A percentile compares a stretch with the other conserved stretches of the same genome.
Evolutionary conservation across 768 basidiomycete species (phyloP).

Genomic region (Floccularia luteovirens): DNA sequence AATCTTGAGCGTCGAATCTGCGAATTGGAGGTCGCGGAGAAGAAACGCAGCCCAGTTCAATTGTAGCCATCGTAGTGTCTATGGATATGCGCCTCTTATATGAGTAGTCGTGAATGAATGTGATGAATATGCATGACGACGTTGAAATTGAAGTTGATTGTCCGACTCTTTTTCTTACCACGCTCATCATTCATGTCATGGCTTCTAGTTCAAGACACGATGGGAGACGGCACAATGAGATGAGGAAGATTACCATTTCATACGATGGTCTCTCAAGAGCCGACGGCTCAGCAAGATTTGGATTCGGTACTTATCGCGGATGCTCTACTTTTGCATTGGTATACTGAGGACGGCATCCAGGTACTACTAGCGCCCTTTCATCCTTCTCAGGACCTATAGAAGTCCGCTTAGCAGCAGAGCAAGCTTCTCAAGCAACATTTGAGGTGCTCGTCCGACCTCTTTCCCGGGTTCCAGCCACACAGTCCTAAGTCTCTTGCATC

Average conservation of each 20-base stretch:
- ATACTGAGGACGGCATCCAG: constrained; percentile 10
- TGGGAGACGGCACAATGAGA: constrained; percentile 23
- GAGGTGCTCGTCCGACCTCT: constrained; percentile 71
- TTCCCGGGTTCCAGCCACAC: constrained; percentile 59
- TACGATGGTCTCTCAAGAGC: constrained; percentile 62
- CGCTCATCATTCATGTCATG: no score
- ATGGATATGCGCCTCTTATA: no score
- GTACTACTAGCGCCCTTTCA: constrained; percentile 42
- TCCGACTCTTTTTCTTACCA: no score
- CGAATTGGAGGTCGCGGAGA: no score
- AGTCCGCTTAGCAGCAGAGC: constrained; percentile 60
- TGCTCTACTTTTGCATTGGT: constrained; percentile 4
- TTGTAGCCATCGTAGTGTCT: no score
- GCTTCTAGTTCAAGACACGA: no score
- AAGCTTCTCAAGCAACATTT: constrained; percentile 64
- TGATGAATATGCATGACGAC: no score
- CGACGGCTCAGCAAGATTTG: constrained; percentile 72
- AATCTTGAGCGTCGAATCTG: no score
- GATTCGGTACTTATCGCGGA: constrained; percentile 36
- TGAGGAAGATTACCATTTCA: constrained; percentile 30
- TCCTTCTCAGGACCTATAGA: constrained; percentile 81
- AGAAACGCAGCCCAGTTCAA: no score
- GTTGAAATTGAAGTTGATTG: no score
- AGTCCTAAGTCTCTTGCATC: constrained; percentile 54
- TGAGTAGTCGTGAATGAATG: no score